A percentile compares a stretch with the other conserved stretches of the same genome.
These are phyloP conservation scores for Claviceps humidiphila DNA, from an alignment of 2,329 filamentous ascomycete genomes.

Conservation along the genomic window DNA sequence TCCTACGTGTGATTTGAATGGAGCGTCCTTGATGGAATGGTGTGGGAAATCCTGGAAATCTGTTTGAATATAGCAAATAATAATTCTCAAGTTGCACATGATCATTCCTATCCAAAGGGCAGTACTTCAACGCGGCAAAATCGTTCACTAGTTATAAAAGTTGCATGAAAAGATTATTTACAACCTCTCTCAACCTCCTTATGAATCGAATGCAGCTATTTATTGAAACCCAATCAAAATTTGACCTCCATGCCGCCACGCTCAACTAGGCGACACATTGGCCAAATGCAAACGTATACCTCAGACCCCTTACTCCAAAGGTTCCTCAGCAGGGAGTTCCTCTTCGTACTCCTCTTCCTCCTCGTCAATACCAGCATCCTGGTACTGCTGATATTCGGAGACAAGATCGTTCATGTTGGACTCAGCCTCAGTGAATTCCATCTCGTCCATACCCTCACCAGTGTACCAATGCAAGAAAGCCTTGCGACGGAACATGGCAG, in stretches of 20 bases:
- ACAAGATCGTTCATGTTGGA: conserved; percentile 99
- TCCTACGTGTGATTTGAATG: neutral
- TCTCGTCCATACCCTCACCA: conserved; percentile 99
- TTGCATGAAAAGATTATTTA: neutral
- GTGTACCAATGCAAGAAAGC: conserved; percentile 99
- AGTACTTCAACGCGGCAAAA: neutral
- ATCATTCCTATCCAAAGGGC: no score
- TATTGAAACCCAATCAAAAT: conserved; percentile 19
- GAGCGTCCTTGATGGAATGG: no score
- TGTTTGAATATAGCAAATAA: no score
- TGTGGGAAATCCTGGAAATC: no score
- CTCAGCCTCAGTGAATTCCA: conserved; percentile 99
- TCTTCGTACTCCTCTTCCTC: conserved; percentile 93
- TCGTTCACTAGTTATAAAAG: neutral
- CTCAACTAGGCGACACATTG: neutral
- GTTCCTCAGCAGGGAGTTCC: conserved; percentile 55
- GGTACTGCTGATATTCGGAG: conserved; percentile 99
- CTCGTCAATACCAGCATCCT: conserved; percentile 95
- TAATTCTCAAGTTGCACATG: no score
- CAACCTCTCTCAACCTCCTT: neutral
- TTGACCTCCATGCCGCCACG: conserved; percentile 2
- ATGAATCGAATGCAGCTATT: conserved; percentile 4
- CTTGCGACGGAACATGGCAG: conserved; percentile 99
- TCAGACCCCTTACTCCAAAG: conserved; percentile 36
- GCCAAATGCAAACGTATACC: neutral